These are phyloP conservation scores for Atalantia buxifolia DNA, from an alignment of 345 rosid genomes.

Conservation along the genomic window DNA sequence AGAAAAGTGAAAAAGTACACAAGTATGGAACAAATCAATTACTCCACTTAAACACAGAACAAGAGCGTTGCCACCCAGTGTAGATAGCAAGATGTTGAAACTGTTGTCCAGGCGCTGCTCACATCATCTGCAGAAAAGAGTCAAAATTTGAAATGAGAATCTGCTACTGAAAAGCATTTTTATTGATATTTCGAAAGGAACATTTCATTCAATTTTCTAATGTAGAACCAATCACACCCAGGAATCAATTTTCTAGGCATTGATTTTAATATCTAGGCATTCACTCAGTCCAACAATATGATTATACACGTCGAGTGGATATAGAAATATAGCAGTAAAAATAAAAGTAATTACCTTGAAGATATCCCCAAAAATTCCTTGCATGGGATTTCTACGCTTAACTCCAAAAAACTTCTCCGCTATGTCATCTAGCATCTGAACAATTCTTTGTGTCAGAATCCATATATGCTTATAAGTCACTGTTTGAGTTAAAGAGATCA, in stretches of 20 bases:
- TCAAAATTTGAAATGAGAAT: neutral
- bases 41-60: neutral
- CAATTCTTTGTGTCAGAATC: conserved; percentile 15
- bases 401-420: conserved; percentile 84
- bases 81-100: neutral
- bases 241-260: neutral
- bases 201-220: too few species aligned
- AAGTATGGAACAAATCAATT: neutral
- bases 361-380: conserved; percentile 86
- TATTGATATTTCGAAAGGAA: neutral
- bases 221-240: neutral
- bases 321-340: neutral
- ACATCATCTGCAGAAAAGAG: conserved; percentile 34
- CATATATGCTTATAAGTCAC: neutral
- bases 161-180: neutral
- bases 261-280: neutral
- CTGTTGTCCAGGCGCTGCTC: conserved; percentile 5
- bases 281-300: neutral
- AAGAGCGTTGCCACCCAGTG: neutral
- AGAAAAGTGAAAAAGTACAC: neutral
- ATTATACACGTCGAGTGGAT: too few species aligned
- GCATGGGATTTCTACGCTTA: conserved; percentile 74
- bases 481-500: neutral
- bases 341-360: conserved; percentile 48
- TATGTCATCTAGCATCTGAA: conserved; percentile 79